Conservation (phyloP, 2,329 filamentous ascomycete genomes). For the Fusarium pilosicola region DNA sequence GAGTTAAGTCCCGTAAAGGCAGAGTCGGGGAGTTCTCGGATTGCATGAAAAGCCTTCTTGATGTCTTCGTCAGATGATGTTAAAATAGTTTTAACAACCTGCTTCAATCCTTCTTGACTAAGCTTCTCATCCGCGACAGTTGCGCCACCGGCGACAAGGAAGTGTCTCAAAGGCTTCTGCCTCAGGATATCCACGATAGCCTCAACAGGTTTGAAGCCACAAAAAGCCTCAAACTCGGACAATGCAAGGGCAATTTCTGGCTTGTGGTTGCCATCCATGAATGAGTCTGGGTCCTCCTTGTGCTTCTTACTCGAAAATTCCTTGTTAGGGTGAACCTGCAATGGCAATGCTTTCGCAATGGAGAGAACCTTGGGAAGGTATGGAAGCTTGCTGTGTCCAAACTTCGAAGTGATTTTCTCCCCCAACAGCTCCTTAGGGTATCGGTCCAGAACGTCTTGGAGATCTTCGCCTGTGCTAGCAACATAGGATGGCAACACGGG, state of each 20-base stretch:
- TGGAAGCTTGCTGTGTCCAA: slow-evolving; percentile 70
- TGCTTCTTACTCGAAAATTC: slow-evolving; percentile 72
- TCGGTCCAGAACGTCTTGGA: slow-evolving; percentile 71
- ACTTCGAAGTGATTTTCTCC: slow-evolving; percentile 66
- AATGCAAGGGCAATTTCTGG: slow-evolving; percentile 81
- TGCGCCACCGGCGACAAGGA: slow-evolving; percentile 27
- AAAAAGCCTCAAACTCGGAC: slow-evolving; percentile 78
- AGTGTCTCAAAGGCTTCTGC: slow-evolving; percentile 49
- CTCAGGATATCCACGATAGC: slow-evolving; percentile 69
- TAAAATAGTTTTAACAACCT: slow-evolving; percentile 63
- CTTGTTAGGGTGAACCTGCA: slow-evolving; percentile 81
- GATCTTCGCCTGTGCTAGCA: slow-evolving; percentile 68
- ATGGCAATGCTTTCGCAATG: slow-evolving; percentile 77
- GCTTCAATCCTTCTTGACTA: slow-evolving; percentile 62
- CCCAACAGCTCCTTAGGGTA: slow-evolving; percentile 73
- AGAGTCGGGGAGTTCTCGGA: slow-evolving; percentile 52
- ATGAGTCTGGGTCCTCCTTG: slow-evolving; percentile 69
- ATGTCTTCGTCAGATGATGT: slow-evolving; percentile 57
- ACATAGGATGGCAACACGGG: slow-evolving; percentile 74
- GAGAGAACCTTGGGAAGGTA: slow-evolving; percentile 81
- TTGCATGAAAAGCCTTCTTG: slow-evolving; percentile 31
- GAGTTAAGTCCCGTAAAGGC: slow-evolving; percentile 59
- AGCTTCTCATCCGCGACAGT: slow-evolving; percentile 48
- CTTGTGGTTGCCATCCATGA: slow-evolving; percentile 80
- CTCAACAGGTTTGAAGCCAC: slow-evolving; percentile 74